A percentile compares a stretch with the other conserved stretches of the same genome.
These are phyloP conservation scores for Salicornia ramosissima DNA, from an alignment of 148 eudicot genomes.

Conservation along the genomic window DNA sequence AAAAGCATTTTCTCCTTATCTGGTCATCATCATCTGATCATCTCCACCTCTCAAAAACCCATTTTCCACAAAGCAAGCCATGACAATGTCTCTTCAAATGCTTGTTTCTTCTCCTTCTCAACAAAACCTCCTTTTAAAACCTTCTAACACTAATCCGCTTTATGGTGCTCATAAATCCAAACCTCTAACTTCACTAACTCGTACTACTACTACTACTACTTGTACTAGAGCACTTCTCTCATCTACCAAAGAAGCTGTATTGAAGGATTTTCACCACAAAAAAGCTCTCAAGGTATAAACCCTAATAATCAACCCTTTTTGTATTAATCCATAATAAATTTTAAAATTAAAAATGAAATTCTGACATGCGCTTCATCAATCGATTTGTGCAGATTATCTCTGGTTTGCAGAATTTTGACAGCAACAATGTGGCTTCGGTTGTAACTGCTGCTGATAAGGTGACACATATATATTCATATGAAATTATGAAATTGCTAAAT, in stretches of 20 bases:
- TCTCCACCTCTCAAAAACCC: no score
- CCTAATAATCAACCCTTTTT: no score
- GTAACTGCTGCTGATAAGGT: conserved; percentile 93
- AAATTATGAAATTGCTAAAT: no score
- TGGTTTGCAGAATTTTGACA: conserved; percentile 78
- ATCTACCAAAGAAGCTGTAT: conserved; percentile 52
- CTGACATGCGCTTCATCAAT: no score
- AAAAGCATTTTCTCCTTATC: no score
- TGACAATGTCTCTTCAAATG: conserved; percentile 26
- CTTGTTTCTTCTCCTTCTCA: conserved; percentile 23
- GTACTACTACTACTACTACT: conserved; percentile 2
- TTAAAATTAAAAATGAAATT: background rate
- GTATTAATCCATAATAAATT: no score
- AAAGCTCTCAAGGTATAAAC: conserved; percentile 61
- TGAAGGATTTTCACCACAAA: conserved; percentile 51
- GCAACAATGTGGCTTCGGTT: conserved; percentile 81
- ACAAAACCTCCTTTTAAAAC: conserved; percentile 12
- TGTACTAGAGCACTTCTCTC: conserved; percentile 55
- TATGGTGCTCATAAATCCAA: conserved; percentile 27
- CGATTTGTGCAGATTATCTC: conserved; percentile 60
- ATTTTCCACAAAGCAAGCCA: conserved; percentile 2
- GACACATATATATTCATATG: no score
- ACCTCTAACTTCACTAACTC: conserved; percentile 18
- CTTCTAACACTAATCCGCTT: conserved; percentile 23
- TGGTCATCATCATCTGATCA: no score